Percentiles rank a stretch among this genome's conserved stretches.
phyloP scores from a whole-genome alignment of 306 rosid genomes.

The barrel medic (Medicago truncatula) region DNA sequence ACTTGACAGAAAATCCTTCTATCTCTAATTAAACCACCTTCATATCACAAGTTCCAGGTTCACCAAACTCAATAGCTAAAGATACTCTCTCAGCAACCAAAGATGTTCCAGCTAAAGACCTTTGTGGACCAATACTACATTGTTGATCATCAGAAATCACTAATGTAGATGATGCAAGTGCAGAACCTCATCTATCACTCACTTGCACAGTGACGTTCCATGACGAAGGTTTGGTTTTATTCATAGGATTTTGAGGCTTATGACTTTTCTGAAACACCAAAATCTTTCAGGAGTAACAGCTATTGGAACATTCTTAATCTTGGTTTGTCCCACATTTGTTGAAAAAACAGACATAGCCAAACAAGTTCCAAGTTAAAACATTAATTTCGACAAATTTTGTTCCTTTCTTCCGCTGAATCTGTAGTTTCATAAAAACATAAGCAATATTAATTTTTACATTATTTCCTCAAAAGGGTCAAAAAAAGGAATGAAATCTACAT shows the following conservation, averaged over 20 bases:
- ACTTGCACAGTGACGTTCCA: conserved; percentile 51
- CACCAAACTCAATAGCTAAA: conserved; percentile 93
- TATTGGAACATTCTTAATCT: conserved; percentile 90
- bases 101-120: conserved; percentile 53
- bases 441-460: conserved; percentile 4
- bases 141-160: conserved; percentile 64
- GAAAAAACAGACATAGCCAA: conserved; percentile 22
- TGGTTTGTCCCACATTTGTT: conserved; percentile 73
- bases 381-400: not conserved
- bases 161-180: conserved; percentile 58
- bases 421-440: conserved; percentile 37
- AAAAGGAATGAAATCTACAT: conserved; percentile 38
- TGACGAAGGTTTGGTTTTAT: conserved; percentile 68
- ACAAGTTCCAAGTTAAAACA: conserved; percentile 1
- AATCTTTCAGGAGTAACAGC: conserved; percentile 98
- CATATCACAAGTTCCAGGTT: conserved; percentile 87
- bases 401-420: conserved; percentile 17
- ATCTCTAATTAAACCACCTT: conserved; percentile 81
- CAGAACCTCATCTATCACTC: conserved; percentile 57
- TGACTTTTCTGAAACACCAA: conserved; percentile 92
- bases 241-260: conserved; percentile 73
- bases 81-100: conserved; percentile 64
- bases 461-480: conserved; percentile 16
- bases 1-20: conserved; percentile 89
- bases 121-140: conserved; percentile 49